Percentiles rank a stretch among this genome's conserved stretches.
Conservation (phyloP, 2,329 filamentous ascomycete species). For the Sphaceloma murrayae region DNA sequence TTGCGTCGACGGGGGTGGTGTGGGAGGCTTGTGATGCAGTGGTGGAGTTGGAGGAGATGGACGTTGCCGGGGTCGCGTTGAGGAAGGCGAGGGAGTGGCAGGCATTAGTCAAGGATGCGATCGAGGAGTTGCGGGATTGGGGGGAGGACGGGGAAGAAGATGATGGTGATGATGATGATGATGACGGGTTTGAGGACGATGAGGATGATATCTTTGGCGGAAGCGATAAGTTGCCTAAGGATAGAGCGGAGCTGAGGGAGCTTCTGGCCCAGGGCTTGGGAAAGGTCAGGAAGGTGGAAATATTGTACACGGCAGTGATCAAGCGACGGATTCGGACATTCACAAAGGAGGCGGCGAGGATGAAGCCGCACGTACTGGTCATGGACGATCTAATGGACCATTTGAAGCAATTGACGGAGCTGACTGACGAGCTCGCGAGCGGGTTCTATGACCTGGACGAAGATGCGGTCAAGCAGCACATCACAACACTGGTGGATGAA, state of each 20-base stretch:
- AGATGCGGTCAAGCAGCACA: slow-evolving; percentile 46
- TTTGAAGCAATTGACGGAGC: slow-evolving; percentile 53
- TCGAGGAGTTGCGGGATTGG: slow-evolving; percentile 84
- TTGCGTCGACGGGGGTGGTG: slow-evolving; percentile 62
- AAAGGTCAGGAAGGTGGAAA: slow-evolving; percentile 55
- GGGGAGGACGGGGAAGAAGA: slow-evolving; percentile 36
- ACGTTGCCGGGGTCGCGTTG: slow-evolving; percentile 60
- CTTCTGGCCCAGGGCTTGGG: slow-evolving; percentile 55
- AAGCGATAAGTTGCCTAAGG: slow-evolving; percentile 50
- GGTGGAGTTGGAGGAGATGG: slow-evolving; percentile 52
- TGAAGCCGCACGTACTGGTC: slow-evolving; percentile 25
- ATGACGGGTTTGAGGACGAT: slow-evolving; percentile 41
- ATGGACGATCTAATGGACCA: slow-evolving; percentile 48
- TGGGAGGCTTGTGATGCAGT: slow-evolving; percentile 78
- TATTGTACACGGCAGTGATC: slow-evolving; percentile 59
- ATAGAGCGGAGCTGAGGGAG: slow-evolving; percentile 57
- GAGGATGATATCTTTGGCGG: slow-evolving; percentile 61
- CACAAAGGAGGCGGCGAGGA: slow-evolving; percentile 34
- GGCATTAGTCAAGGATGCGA: slow-evolving; percentile 68
- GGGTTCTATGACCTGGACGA: slow-evolving; percentile 63
- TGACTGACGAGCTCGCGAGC: slow-evolving; percentile 59
- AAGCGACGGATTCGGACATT: slow-evolving; percentile 58
- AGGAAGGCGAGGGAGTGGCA: slow-evolving; percentile 64
- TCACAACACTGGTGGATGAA: slow-evolving; percentile 52
- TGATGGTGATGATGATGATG: slow-evolving; percentile 30